Evolutionary conservation across 129 eudicot species (phyloP), one percentile per base, ranked within the genome.

Genomic region (Lactuca saligna): DNA sequence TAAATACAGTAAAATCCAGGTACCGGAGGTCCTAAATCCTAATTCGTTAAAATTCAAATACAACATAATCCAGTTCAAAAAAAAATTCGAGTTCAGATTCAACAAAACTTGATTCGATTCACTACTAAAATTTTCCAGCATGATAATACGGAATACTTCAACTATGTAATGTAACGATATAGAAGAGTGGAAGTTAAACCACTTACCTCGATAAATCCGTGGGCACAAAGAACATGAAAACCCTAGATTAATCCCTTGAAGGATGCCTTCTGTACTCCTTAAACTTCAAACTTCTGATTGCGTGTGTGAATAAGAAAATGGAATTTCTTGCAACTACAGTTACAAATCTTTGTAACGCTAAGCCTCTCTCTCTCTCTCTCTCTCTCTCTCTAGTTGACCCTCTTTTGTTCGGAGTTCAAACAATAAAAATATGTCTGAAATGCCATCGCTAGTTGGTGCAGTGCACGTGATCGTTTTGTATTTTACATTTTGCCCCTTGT

Each of bases 151-250:
- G 29, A 67, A 67, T 53, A 66, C 3, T 33, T 66, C 39, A 14
- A 65, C 31, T 65, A 65, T 29, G 70, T 20, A 49, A 65, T 29
- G 70, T 20, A 49, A 14, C 3, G 61, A 53, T 32, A 53, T 67
- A 13, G 32, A 34, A 53, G 1, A 51, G 72, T 20, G 60, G 35
- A 60, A 61, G 17, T 31, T 12, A 17, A 44, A 31, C 65, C 5
- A 66, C 70, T 71, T 75, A 63, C 85, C 85, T 80, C 17, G 81
- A 65, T 75, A 55, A 63, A 54, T 68, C 69, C 50, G 79, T 8
- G 16, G 74, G 57, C 68, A 69, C 5, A 15, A n/a, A 49, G 15
- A 64, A 16, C 8, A 34, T 4, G 17, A 54, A 55, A 73, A 63
- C 72, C 83, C 76, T 59, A 73, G 65, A 51, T 53, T 17, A 60